A percentile compares a stretch with the other conserved stretches of the same genome.
These are phyloP conservation scores for Naganishia friedmannii DNA, from an alignment of 768 basidiomycete genomes.

Conservation along the genomic window DNA sequence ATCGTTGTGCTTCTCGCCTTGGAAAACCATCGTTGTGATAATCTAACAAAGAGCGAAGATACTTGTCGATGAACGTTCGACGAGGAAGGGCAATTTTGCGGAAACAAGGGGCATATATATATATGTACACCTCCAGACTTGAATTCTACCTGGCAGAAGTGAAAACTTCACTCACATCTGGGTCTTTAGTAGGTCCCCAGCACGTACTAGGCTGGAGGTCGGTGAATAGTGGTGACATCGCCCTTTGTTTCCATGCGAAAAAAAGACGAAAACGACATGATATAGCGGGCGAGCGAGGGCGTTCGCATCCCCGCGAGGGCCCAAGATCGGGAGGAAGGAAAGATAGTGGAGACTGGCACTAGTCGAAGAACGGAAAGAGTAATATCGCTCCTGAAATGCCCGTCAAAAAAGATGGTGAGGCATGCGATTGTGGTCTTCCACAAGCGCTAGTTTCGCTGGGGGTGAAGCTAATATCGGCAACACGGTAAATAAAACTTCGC, in stretches of 20 bases:
- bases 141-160: neutral
- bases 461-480: constrained; percentile 20
- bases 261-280: neutral
- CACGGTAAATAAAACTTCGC: constrained; percentile 6
- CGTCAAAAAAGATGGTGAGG: too few relatives aligned
- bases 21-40: constrained; percentile 9
- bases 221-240: constrained; percentile 24
- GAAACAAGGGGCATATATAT: neutral
- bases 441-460: neutral
- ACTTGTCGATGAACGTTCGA: neutral
- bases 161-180: constrained; percentile 7
- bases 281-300: neutral
- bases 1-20: constrained; percentile 12
- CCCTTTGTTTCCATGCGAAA: constrained; percentile 6
- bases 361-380: neutral
- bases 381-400: neutral
- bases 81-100: neutral
- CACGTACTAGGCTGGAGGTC: neutral
- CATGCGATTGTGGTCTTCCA: neutral
- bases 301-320: constrained; percentile 11
- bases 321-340: constrained; percentile 18
- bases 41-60: neutral
- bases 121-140: neutral
- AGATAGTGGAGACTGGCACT: constrained; percentile 3
- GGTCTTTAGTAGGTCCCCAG: neutral